phyloP scores from a whole-genome alignment of 2,329 filamentous ascomycete genomes.

The Aspergillus latus region DNA sequence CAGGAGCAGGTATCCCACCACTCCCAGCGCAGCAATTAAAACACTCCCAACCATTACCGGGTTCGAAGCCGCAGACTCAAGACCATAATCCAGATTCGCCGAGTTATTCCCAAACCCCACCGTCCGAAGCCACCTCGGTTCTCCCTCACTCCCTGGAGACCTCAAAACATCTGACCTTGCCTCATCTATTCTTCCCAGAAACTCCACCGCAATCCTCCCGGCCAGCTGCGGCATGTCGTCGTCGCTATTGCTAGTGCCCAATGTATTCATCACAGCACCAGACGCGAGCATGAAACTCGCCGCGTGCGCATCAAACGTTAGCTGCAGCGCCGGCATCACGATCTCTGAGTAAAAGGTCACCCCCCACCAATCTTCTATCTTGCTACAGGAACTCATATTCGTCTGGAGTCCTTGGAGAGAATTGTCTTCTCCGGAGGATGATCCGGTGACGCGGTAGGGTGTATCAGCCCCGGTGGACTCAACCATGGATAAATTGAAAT shows the following conservation, averaged over 20 bases:
- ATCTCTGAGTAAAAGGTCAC: background rate
- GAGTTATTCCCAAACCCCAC: slow-evolving; percentile 15
- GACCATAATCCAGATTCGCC: slow-evolving; percentile 5
- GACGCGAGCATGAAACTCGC: background rate
- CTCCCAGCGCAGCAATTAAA: background rate
- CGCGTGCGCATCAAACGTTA: slow-evolving; percentile 5
- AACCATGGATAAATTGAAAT: slow-evolving; percentile 11
- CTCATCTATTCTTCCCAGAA: slow-evolving; percentile 6
- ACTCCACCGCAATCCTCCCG: slow-evolving; percentile 2
- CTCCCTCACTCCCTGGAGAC: background rate
- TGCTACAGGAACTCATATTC: slow-evolving; percentile 9
- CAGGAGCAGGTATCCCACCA: background rate
- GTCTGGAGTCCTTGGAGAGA: background rate
- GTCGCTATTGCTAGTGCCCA: background rate
- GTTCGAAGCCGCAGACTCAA: background rate
- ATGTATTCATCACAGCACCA: background rate
- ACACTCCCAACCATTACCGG: background rate
- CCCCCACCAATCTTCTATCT: slow-evolving; percentile 4
- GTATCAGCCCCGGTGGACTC: background rate
- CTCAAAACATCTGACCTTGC: slow-evolving; percentile 9
- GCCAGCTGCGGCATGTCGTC: background rate
- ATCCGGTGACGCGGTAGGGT: background rate
- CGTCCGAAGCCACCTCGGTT: slow-evolving; percentile 4
- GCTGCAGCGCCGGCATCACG: background rate
- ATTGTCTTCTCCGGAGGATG: background rate